These are phyloP conservation scores for Ogataea saltuana DNA, from an alignment of 805 yeast genomes.

Conservation along the genomic window DNA sequence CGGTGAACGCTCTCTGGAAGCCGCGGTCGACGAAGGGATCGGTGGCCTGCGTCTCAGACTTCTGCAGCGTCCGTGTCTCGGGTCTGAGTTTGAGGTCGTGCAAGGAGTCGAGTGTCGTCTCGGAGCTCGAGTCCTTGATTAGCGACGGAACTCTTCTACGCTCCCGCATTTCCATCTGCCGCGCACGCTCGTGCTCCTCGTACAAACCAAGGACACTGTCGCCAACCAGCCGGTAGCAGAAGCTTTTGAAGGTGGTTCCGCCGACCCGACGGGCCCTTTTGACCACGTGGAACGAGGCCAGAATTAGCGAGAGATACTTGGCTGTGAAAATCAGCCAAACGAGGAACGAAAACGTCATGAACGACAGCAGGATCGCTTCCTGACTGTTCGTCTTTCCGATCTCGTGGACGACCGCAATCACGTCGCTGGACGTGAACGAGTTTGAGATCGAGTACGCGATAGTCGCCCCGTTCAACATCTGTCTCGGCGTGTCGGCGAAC, in stretches of 20 bases:
- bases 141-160: slow-evolving; percentile 23
- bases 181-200: slow-evolving; percentile 25
- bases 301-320: slow-evolving; percentile 25
- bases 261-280: slow-evolving; percentile 9
- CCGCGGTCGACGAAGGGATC: slow-evolving; percentile 4
- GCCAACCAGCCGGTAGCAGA: slow-evolving; percentile 32
- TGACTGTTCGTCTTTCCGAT: slow-evolving; percentile 62
- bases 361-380: slow-evolving; percentile 70
- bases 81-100: too few species aligned
- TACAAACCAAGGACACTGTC: slow-evolving; percentile 30
- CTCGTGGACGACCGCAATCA: slow-evolving; percentile 48
- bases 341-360: slow-evolving; percentile 73
- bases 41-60: background rate
- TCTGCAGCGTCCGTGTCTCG: too few species aligned
- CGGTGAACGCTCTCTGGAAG: background rate
- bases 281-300: slow-evolving; percentile 27
- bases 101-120: background rate
- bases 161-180: slow-evolving; percentile 12
- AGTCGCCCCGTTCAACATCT: slow-evolving; percentile 78
- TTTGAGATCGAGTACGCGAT: slow-evolving; percentile 52
- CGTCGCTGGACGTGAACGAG: slow-evolving; percentile 38
- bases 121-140: background rate
- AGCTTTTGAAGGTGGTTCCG: slow-evolving; percentile 19
- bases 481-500: slow-evolving; percentile 85
- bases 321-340: slow-evolving; percentile 67